Evolutionary conservation across 768 basidiomycete species (phyloP), one percentile per base, ranked within the genome.

Genomic region (Phanerochaete carnosa): DNA sequence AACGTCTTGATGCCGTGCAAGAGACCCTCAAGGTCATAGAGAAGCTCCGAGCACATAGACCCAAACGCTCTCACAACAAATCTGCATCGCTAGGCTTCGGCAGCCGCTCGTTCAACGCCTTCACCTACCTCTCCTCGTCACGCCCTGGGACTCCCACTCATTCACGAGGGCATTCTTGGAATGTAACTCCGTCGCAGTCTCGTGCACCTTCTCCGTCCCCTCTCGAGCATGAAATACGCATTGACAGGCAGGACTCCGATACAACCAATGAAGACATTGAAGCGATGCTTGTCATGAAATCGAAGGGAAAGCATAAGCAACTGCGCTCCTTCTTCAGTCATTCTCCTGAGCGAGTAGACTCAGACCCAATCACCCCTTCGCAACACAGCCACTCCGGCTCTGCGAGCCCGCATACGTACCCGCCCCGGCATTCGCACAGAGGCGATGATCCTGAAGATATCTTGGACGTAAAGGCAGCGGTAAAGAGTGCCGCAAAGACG

Each of bases 41-140:
- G 70, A 79, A 79, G 62, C 80, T 92, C 19, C 84, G 88, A 30
- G 73, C 80, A 52, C 88, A 88, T 69, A 82, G 81, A 19, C 90
- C 90, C 15, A 77, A 76, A 58, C 72, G 70, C 74, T 80, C 69
- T 35, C 71, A 59, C 52, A 45, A 26, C 49, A 67, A 60, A 33
- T 45, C 52, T 19, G 62, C 62, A 33, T 62, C 59, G 5, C 62
- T 52, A 39, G 58, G 61, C 23, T 58, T 61, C 28, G 58, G 51
- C 45, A 61, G 55, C 39, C 55, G 47, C 15, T 45, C 68, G 55
- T 57, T 59, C 55, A 52, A 66, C 60, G 55, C 62, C 39, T 39
- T 63, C 29, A 50, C 23, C 45, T 51, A 53, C 22, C 26, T 35
- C 56, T 75, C 73, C 25, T 78, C 76, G 15, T 72, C 61, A 7